Evolutionary conservation across 148 eudicot genomes (phyloP).

Genomic region (Arbutus unedo): DNA sequence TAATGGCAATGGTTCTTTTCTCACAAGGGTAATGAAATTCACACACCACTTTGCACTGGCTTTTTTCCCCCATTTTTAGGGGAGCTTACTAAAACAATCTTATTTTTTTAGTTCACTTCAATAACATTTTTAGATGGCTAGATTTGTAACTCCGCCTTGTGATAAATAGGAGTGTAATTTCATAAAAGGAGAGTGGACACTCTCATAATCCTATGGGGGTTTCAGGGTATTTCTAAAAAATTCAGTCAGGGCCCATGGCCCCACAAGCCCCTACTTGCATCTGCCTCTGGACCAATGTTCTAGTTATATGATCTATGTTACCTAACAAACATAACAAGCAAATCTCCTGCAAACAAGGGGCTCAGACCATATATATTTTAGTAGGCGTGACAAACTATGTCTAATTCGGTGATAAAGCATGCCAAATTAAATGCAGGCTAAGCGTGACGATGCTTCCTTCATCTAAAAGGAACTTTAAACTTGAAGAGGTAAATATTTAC

Average conservation of each 20-base stretch:
- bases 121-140: not conserved
- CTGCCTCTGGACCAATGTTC: not conserved
- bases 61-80: too few species aligned
- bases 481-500: slow-evolving; percentile 30
- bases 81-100: too few species aligned
- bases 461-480: slow-evolving; percentile 3
- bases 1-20: not conserved
- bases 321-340: slow-evolving; percentile 2
- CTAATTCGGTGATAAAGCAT: not conserved
- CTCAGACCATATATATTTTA: slow-evolving; percentile 8
- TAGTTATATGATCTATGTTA: not conserved
- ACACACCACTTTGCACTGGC: not conserved
- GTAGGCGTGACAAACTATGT: not conserved
- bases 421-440: not conserved
- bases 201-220: not conserved
- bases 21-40: not conserved
- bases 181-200: not conserved
- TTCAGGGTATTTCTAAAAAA: not conserved
- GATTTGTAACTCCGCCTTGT: not conserved
- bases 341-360: not conserved
- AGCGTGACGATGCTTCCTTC: not conserved
- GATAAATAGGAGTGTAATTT: not conserved
- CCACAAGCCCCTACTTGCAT: slow-evolving; percentile 7
- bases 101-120: too few species aligned
- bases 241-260: not conserved